Evolutionary conservation across 2,329 filamentous ascomycete genomes (phyloP).

Genomic region (Aspergillus chevalieri): DNA sequence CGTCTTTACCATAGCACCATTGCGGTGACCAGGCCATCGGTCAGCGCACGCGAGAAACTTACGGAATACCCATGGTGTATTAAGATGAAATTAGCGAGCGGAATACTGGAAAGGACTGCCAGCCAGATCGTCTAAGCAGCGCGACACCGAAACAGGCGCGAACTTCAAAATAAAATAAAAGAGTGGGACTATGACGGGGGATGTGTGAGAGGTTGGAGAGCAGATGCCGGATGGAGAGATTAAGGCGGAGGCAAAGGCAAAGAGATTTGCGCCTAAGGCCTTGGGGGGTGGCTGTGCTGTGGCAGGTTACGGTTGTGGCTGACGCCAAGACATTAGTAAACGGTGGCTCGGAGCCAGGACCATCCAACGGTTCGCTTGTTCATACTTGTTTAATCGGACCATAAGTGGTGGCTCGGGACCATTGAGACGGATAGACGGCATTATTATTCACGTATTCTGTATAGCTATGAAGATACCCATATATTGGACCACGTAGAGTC

Average conservation of each 20-base stretch:
- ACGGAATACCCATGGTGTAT: conserved; percentile 38
- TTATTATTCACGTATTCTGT: too few relatives aligned
- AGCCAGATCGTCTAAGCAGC: not conserved
- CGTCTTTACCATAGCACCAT: not conserved
- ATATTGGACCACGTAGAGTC: not conserved
- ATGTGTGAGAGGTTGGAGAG: not conserved
- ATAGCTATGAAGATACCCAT: not conserved
- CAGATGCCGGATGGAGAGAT: not conserved
- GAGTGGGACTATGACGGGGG: not conserved
- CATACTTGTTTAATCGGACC: not conserved
- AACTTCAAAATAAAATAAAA: not conserved
- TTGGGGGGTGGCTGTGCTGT: too few relatives aligned
- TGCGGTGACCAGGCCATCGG: conserved; percentile 8
- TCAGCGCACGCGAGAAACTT: conserved; percentile 22
- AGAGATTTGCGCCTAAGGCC: not conserved
- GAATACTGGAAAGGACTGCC: not conserved
- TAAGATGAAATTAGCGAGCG: not conserved
- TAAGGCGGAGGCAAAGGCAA: not conserved
- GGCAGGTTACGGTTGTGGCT: too few relatives aligned
- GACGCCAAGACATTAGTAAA: too few relatives aligned
- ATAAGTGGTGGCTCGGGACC: not conserved
- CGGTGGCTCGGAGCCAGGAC: too few relatives aligned
- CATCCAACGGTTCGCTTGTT: too few relatives aligned
- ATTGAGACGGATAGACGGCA: too few relatives aligned
- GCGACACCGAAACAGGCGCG: not conserved